These are phyloP conservation scores for Botrytis paeoniae DNA, from an alignment of 2,329 filamentous ascomycete species.

Conservation along the genomic window DNA sequence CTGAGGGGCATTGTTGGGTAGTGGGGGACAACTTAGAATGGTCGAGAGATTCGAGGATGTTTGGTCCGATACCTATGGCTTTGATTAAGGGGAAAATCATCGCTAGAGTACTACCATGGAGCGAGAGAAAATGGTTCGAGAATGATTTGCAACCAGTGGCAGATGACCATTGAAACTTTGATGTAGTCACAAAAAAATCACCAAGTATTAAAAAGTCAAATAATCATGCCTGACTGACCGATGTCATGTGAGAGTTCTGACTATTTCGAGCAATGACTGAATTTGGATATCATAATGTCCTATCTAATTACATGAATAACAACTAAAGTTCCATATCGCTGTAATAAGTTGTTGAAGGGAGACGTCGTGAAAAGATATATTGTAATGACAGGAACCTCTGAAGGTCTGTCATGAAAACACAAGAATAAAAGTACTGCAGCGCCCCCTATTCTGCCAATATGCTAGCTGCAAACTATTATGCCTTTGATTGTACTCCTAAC, in stretches of 20 bases:
- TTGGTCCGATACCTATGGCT: constrained; percentile 81
- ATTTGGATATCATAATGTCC: constrained; percentile 38
- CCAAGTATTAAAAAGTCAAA: too few species aligned
- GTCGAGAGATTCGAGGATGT: constrained; percentile 82
- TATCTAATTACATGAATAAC: constrained; percentile 41
- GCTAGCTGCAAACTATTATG: constrained; percentile 37
- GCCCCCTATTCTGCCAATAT: constrained; percentile 36
- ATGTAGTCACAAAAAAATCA: background rate
- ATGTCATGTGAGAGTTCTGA: background rate
- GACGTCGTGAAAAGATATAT: constrained; percentile 32
- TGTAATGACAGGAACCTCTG: constrained; percentile 23
- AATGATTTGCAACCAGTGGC: constrained; percentile 41
- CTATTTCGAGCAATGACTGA: constrained; percentile 13
- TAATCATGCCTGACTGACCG: background rate
- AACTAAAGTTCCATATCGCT: constrained; percentile 31
- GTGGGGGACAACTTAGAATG: constrained; percentile 82
- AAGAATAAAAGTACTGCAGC: constrained; percentile 25
- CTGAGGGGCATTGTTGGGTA: constrained; percentile 87
- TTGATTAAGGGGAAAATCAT: constrained; percentile 81
- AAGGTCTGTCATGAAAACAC: constrained; percentile 24
- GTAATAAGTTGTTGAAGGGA: constrained; percentile 33
- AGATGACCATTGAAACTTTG: background rate
- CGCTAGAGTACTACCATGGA: constrained; percentile 53
- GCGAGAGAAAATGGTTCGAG: constrained; percentile 50
- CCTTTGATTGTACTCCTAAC: constrained; percentile 38